phyloP scores from a whole-genome alignment of 2,329 filamentous ascomycete genomes.

The Colletotrichum lini region DNA sequence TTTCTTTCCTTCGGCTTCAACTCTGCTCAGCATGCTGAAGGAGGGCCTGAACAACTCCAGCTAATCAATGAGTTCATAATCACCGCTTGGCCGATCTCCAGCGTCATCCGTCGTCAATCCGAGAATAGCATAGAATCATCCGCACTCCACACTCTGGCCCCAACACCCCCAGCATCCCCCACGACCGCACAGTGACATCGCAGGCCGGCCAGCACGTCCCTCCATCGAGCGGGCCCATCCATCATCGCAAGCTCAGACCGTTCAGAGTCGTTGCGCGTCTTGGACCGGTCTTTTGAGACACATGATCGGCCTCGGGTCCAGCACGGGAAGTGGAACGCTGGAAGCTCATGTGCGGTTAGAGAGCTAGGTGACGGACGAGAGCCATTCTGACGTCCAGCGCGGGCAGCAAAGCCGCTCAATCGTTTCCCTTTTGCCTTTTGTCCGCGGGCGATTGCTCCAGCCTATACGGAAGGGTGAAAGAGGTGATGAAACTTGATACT shows the following conservation, averaged over 20 bases:
- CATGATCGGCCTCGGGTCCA: slow-evolving; percentile 9
- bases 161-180: neutral
- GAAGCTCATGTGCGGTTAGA: neutral
- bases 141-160: neutral
- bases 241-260: neutral
- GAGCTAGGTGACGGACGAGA: neutral
- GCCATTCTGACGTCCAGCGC: neutral
- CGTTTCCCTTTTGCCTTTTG: neutral
- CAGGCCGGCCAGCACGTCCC: neutral
- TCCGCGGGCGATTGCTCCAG: neutral
- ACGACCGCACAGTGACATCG: neutral
- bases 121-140: neutral
- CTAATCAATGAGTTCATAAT: neutral
- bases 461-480: neutral
- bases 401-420: neutral
- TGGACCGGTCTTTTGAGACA: slow-evolving; percentile 11
- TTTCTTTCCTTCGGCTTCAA: neutral
- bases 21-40: neutral
- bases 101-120: neutral
- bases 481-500: neutral
- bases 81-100: neutral
- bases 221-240: neutral
- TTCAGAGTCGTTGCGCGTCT: slow-evolving; percentile 22
- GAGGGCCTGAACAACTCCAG: neutral
- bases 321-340: neutral